Conservation (phyloP, 2,329 filamentous ascomycete genomes). For the Fusarium euwallaceae region DNA sequence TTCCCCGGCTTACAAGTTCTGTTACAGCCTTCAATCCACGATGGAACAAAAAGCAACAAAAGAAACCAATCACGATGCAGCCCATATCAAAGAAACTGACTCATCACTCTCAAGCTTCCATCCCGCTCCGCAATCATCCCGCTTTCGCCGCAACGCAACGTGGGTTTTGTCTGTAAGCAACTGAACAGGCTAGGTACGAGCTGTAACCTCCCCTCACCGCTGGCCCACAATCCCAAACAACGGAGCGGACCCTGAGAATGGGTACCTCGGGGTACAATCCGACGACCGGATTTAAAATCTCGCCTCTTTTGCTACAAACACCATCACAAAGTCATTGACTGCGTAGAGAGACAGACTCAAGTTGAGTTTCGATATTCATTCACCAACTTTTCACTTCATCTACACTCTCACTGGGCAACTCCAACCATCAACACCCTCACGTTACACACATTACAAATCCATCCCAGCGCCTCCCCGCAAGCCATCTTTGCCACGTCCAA, state of each 20-base stretch:
- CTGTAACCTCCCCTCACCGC: slow-evolving; percentile 30
- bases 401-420: not conserved
- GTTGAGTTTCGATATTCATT: not conserved
- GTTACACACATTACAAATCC: slow-evolving; percentile 33
- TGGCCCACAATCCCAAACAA: slow-evolving; percentile 20
- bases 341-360: not conserved
- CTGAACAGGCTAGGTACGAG: not conserved
- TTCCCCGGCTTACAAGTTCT: slow-evolving; percentile 16
- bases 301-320: slow-evolving; percentile 16
- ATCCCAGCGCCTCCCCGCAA: slow-evolving; percentile 11
- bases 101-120: slow-evolving; percentile 20
- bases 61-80: slow-evolving; percentile 26
- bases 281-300: slow-evolving; percentile 17
- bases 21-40: not conserved
- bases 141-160: slow-evolving; percentile 29
- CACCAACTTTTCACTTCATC: not conserved
- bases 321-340: not conserved
- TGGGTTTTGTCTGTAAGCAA: not conserved
- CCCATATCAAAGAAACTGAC: slow-evolving; percentile 16
- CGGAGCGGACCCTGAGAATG: slow-evolving; percentile 10
- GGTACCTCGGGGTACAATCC: slow-evolving; percentile 31
- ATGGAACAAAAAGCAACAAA: slow-evolving; percentile 1
- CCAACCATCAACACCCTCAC: not conserved
- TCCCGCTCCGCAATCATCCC: slow-evolving; percentile 26
- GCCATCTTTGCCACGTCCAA: slow-evolving; percentile 15